Conservation (phyloP, 129 eudicot species). For the Saussurea involucrata region DNA sequence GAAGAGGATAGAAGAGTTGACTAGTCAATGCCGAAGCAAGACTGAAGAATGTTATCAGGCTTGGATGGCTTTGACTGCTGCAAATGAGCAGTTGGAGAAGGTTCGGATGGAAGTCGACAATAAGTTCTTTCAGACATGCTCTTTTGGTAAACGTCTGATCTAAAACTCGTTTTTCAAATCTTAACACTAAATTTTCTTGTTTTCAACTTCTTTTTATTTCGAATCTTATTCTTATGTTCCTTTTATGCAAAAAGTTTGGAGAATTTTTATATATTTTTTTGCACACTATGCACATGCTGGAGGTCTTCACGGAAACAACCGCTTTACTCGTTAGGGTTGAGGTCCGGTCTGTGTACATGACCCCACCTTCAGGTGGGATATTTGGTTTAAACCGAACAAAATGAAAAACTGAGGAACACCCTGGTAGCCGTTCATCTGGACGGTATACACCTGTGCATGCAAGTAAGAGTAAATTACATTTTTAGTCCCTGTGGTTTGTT, state of each 20-base stretch:
- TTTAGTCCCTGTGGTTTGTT: too few species aligned
- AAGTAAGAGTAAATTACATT: too few species aligned
- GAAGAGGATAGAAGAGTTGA: slow-evolving; percentile 79
- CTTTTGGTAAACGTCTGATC: slow-evolving; percentile 66
- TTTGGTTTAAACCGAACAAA: not conserved
- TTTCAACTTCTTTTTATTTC: not conserved
- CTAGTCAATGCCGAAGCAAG: slow-evolving; percentile 58
- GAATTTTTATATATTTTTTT: not conserved
- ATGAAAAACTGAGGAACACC: too few species aligned
- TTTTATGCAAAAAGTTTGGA: not conserved
- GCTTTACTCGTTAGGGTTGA: not conserved
- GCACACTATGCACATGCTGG: not conserved
- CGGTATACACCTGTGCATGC: too few species aligned
- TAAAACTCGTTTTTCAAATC: not conserved
- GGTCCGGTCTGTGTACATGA: not conserved
- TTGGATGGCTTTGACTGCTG: slow-evolving; percentile 91
- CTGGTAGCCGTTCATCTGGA: too few species aligned
- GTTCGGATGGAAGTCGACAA: slow-evolving; percentile 84
- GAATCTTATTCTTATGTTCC: not conserved
- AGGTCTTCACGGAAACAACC: not conserved
- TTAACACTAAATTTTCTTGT: not conserved
- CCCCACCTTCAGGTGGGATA: not conserved
- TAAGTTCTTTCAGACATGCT: slow-evolving; percentile 50
- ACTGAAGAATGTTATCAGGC: slow-evolving; percentile 92
- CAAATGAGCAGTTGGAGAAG: slow-evolving; percentile 82